Base-by-base conservation (phyloP, 2,329 filamentous ascomycete genomes). In the Penicillium frequentans region DNA sequence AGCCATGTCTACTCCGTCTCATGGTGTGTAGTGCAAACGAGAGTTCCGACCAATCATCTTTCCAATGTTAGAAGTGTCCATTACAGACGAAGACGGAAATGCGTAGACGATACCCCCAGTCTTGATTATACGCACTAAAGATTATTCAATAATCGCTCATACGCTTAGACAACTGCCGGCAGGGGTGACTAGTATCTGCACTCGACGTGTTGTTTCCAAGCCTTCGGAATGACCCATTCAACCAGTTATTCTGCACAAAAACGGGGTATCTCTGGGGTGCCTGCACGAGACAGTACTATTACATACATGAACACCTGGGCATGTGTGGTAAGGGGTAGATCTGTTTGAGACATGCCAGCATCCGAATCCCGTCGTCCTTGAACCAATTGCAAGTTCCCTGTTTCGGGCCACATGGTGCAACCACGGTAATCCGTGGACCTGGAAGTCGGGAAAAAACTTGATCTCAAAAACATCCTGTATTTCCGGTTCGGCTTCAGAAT, bases 361-460 rank as follows among this genome's bases (percentile, higher is more conserved):
- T 29, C 55, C 49, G 49, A 39, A 26, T 54, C 53, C 49, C 49
- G 46, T 44, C 43, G 21, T 37, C 39, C 46, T 53, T 58, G 49
- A 27, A 54, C 55, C 50, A 33, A 21, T 55, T 60, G 60, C 55
- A 60, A 39, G 55, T 57, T 60, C 45, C 60, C 55, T 52, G 44
- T 23, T 29, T 39, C 39, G 45, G 53, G 51, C 58, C 60, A 62
- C 60, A 62, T 62, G 57, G 57, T 60, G 58, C 39, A 50, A 58
- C 58, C 44, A 33, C 48, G 14, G 35, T 52, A 33, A 59, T 56
- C 59, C 59, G 57, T 48, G 55, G 33, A 31, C 53, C 51, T 51
- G 57, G 48, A 46, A 52, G 29, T 45, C 46, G 48, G 35, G 29
- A 49, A 48, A 48, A 26, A 16, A 55, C n/a, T 19, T 33, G 26